A percentile compares a stretch with the other conserved stretches of the same genome.
These are phyloP conservation scores for Phyllosticta paracitricarpa DNA, from an alignment of 2,329 filamentous ascomycete species.

Conservation along the genomic window DNA sequence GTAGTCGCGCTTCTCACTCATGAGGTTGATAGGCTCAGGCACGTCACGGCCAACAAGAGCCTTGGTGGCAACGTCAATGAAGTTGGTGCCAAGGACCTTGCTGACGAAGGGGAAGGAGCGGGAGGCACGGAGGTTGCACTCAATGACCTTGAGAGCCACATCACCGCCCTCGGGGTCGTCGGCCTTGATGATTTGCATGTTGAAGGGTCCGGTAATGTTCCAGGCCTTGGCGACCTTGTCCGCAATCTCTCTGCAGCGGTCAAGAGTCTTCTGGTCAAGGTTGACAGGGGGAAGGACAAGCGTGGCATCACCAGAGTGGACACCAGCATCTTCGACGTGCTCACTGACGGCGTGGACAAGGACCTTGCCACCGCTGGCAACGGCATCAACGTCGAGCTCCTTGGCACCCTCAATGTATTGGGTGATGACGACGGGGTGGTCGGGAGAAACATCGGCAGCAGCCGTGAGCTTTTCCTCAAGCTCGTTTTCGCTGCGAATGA, in stretches of 20 bases:
- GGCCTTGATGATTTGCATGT: constrained; percentile 99
- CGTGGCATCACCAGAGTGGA: constrained; percentile 95
- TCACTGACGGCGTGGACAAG: constrained; percentile 88
- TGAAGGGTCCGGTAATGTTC: constrained; percentile 97
- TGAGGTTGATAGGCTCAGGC: constrained; percentile 76
- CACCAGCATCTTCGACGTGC: constrained; percentile 93
- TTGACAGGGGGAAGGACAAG: constrained; percentile 79
- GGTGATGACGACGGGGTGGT: constrained; percentile 95
- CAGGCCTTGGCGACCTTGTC: constrained; percentile 94
- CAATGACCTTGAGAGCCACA: constrained; percentile 83
- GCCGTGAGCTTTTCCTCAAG: constrained; percentile 92
- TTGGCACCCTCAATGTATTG: constrained; percentile 96
- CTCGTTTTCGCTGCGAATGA: constrained; percentile 79
- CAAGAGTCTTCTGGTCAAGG: constrained; percentile 68
- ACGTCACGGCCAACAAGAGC: constrained; percentile 80
- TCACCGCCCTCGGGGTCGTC: constrained; percentile 64
- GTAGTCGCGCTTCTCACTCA: constrained; percentile 83
- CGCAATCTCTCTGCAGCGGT: constrained; percentile 88
- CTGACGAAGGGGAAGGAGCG: constrained; percentile 97
- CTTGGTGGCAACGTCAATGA: constrained; percentile 91
- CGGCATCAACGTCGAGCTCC: constrained; percentile 94
- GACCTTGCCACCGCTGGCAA: constrained; percentile 76
- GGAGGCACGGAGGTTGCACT: constrained; percentile 95
- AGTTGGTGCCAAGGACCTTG: constrained; percentile 94
- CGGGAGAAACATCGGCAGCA: constrained; percentile 81